Evolutionary conservation across 176 grass and related monocot species (phyloP).

Genomic region (Zoysia japonica): DNA sequence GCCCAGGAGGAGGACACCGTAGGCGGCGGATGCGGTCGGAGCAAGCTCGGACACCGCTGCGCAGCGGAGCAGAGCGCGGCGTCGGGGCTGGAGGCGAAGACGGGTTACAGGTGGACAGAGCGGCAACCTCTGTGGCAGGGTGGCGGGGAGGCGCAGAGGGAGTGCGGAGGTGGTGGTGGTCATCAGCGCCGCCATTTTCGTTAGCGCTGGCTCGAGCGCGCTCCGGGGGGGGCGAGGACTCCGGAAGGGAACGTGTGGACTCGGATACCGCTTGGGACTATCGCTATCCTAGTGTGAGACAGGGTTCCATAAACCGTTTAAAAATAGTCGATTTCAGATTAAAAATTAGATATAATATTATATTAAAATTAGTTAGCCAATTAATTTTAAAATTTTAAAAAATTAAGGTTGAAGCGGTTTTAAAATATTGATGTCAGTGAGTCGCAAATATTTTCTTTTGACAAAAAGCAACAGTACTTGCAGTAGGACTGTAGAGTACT

Average conservation of each 20-base stretch:
- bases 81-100: constrained; percentile 7
- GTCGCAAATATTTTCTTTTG: not conserved
- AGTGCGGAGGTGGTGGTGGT: constrained; percentile 16
- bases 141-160: constrained; percentile 7
- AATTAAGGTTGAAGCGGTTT: too few relatives aligned
- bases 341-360: too few relatives aligned
- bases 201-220: not conserved
- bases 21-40: constrained; percentile 52
- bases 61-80: constrained; percentile 41
- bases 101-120: not conserved
- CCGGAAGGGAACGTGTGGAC: not conserved
- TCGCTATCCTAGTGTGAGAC: not conserved
- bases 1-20: constrained; percentile 73
- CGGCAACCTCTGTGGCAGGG: constrained; percentile 11
- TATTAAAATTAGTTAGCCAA: too few relatives aligned
- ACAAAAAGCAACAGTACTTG: not conserved
- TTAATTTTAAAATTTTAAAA: too few relatives aligned
- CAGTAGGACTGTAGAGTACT: too few relatives aligned
- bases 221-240: constrained; percentile 14
- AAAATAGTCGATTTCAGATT: too few relatives aligned
- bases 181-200: constrained; percentile 38
- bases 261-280: not conserved
- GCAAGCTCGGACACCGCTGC: constrained; percentile 55
- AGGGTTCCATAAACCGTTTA: not conserved
- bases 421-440: too few relatives aligned